These are phyloP conservation scores for Metschnikowia lachancei DNA, from an alignment of 805 yeast genomes.

Conservation along the genomic window DNA sequence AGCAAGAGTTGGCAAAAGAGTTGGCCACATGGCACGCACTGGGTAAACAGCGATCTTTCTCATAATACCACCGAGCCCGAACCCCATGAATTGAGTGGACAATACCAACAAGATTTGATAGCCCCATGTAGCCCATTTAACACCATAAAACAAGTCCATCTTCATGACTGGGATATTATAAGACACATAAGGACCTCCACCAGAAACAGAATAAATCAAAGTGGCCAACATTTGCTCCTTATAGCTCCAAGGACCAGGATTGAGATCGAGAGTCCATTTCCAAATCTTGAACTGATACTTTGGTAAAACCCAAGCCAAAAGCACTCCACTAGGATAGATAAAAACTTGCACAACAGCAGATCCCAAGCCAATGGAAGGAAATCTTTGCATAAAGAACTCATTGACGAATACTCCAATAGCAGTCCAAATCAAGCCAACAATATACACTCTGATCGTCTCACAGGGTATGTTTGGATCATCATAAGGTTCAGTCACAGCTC, in stretches of 20 bases:
- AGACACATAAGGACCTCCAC: conserved; percentile 28
- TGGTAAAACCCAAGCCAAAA: conserved; percentile 27
- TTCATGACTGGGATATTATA: conserved; percentile 22
- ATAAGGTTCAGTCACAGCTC: conserved; percentile 40
- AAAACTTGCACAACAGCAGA: background rate
- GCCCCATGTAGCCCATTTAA: no score
- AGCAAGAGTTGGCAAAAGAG: no score
- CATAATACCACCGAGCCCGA: conserved; percentile 24
- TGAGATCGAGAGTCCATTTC: no score
- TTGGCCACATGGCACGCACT: no score
- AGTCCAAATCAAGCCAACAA: conserved; percentile 32
- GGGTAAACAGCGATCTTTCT: conserved; percentile 9
- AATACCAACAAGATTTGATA: no score
- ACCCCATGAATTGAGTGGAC: no score
- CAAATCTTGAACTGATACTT: no score
- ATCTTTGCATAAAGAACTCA: conserved; percentile 19
- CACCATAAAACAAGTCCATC: no score
- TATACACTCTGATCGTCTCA: conserved; percentile 38
- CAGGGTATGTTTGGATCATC: conserved; percentile 35
- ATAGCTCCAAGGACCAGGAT: no score
- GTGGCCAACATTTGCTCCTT: conserved; percentile 56
- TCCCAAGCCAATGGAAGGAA: conserved; percentile 16
- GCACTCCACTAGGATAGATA: conserved; percentile 23
- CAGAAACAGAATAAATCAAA: conserved; percentile 36
- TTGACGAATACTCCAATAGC: conserved; percentile 18